Base-by-base conservation (phyloP, 495 filamentous ascomycete genomes). In the Penicillium coffeae region DNA sequence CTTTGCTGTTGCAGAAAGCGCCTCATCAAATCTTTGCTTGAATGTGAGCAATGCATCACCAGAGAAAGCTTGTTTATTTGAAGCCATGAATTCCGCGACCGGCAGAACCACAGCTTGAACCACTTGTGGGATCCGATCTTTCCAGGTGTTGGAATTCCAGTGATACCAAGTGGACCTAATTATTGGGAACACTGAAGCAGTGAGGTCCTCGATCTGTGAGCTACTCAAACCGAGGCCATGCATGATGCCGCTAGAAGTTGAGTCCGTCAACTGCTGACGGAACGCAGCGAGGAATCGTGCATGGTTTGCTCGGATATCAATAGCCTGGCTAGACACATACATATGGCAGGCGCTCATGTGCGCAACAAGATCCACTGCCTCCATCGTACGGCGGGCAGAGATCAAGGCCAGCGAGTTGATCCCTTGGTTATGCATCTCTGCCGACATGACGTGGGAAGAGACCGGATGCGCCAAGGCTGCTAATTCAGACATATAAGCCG, bases 401-500 rank as follows among this genome's bases (percentile, higher is more conserved):
- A 78, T 69, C 1, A 83, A 60, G 1, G 81, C 81, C 50, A 83
- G 74, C 1, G 74, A 80, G 54, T 82, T 83, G 33, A 83, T 54
- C 2, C 65, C 63, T 56, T 84, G 81, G 46, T 84, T 83, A 20
- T 66, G 50, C 71, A 79, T 77, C 48, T 84, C 80, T 4, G 79
- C 77, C 1, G 70, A 59, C 50, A 77, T 72, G 0, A 81, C 68
- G 52, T 80, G 75, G 1, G 60, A 51, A 45, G 66, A 71, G 51
- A 83, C 66, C 0, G 78, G 77, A 20, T 72, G 64, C 0, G 76
- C 72, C 9, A 78, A 68, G 45, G 69, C 73, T 3, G 65, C 71
- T 20, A 74, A 60, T 54, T 86, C 83, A 5, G 79, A 72, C 64
- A 79, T 74, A 51, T 83, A 83, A 0, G 81, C 71, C 0, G 83